These are phyloP conservation scores for Pseudocercospora eumusae DNA, from an alignment of 2,329 filamentous ascomycete species.

Conservation along the genomic window DNA sequence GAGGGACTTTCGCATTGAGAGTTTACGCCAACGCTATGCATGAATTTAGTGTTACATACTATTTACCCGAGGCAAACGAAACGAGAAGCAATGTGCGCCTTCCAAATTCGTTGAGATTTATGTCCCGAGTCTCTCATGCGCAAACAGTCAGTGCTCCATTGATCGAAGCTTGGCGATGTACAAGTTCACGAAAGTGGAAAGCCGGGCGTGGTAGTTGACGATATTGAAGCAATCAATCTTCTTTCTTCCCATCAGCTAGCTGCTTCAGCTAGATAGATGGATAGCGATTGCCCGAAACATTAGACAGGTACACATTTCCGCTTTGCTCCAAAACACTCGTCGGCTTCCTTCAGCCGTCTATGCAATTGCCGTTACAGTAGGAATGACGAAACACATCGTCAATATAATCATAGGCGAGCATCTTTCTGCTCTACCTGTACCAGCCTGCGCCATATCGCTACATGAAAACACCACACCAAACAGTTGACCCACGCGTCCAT, in stretches of 20 bases:
- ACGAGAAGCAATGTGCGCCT: background rate
- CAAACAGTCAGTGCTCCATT: background rate
- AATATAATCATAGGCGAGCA: slow-evolving; percentile 4
- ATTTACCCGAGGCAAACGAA: background rate
- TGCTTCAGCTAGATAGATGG: background rate
- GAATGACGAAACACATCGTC: background rate
- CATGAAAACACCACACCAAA: slow-evolving; percentile 11
- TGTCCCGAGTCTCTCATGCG: background rate
- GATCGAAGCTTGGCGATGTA: background rate
- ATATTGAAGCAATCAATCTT: background rate
- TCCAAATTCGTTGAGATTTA: background rate
- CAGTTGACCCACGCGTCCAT: background rate
- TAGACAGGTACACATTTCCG: background rate
- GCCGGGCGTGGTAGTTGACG: background rate
- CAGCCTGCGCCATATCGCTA: slow-evolving; percentile 18
- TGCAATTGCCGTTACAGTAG: background rate
- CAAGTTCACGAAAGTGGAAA: background rate
- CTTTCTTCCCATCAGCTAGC: background rate
- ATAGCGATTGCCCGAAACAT: background rate
- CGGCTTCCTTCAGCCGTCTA: background rate
- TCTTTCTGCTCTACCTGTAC: background rate
- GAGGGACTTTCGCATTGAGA: background rate
- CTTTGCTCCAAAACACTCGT: background rate
- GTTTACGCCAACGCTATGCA: slow-evolving; percentile 7
- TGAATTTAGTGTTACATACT: slow-evolving; percentile 5